Evolutionary conservation across 495 filamentous ascomycete species (phyloP), one percentile per base, ranked within the genome.

Genomic region (Geoglossum glabrum): DNA sequence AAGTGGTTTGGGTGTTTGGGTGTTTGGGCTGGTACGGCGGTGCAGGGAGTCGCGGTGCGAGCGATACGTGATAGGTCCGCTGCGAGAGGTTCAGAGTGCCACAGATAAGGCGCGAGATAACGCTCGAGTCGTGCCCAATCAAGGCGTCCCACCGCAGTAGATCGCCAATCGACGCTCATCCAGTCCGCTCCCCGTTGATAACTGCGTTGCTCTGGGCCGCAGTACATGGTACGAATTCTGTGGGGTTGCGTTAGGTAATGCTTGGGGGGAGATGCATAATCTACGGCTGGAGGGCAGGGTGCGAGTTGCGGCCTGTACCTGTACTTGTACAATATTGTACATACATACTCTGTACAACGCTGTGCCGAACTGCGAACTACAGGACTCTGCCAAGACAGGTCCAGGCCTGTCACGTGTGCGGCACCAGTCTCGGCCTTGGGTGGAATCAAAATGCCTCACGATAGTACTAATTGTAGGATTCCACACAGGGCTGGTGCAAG

Each of bases 221-320:
- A n/a, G n/a, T n/a, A n/a, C n/a, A n/a, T n/a, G n/a, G 31, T 34
- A 34, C 2, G 17, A 21, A 21, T 19, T 1, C 49, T 27, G 49
- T 52, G 49, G 49, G 49, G 49, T 31, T 25, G 43, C 46, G 49
- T 52, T 52, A 52, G 49, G 49, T 52, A 52, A 52, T 52, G 49
- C 46, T 21, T 15, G 4, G 49, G 4, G 49, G 25, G 23, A 52
- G 49, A 15, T 52, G 49, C 49, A 52, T 52, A 52, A 52, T 52
- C 49, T 52, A 27, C 28, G 26, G 19, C 2, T 21, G 40, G 17
- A 11, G 4, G 31, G 31, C 11, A 5, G 11, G 31, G 31, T 5
- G 31, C 5, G 31, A 5, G 31, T 4, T n/a, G n/a, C n/a, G n/a
- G n/a, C n/a, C n/a, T n/a, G n/a, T n/a, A n/a, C n/a, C n/a, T n/a